Conservation (phyloP, 192 early-diverging fungal species). For the Lunasporangiospora selenospora region DNA sequence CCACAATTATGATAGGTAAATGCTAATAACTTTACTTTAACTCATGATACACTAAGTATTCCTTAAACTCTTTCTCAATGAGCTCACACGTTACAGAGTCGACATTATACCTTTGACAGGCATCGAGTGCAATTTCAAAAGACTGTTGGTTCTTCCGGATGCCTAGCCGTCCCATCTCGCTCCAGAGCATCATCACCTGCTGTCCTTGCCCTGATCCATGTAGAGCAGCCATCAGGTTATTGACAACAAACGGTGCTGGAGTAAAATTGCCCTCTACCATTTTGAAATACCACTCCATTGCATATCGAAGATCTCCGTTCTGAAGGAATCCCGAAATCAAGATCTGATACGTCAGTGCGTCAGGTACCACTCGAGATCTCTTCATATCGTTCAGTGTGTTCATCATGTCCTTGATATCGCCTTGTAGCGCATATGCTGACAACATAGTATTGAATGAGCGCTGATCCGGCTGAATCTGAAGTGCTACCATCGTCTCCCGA, state of each 20-base stretch:
- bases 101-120: conserved; percentile 30
- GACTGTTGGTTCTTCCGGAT: conserved; percentile 28
- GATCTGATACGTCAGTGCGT: conserved; percentile 36
- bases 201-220: conserved; percentile 38
- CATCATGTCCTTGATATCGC: conserved; percentile 32
- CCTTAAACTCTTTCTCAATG: conserved; percentile 25
- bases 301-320: conserved; percentile 36
- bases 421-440: conserved; percentile 32
- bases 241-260: conserved; percentile 19
- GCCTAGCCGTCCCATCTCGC: conserved; percentile 9
- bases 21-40: not conserved
- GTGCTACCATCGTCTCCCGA: conserved; percentile 23
- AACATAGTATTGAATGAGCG: conserved; percentile 40
- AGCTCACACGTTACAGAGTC: not conserved
- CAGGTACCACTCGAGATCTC: conserved; percentile 10
- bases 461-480: conserved; percentile 22
- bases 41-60: not conserved
- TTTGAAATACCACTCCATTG: conserved; percentile 47
- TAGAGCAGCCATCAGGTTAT: conserved; percentile 41
- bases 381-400: conserved; percentile 24
- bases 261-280: conserved; percentile 20
- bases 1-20: not conserved
- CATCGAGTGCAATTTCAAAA: conserved; percentile 29
- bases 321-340: conserved; percentile 42
- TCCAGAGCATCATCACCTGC: conserved; percentile 21